Evolutionary conservation across 352 stramenopile species (phyloP).

Genomic region (Hyaloperonospora arabidopsidis): DNA sequence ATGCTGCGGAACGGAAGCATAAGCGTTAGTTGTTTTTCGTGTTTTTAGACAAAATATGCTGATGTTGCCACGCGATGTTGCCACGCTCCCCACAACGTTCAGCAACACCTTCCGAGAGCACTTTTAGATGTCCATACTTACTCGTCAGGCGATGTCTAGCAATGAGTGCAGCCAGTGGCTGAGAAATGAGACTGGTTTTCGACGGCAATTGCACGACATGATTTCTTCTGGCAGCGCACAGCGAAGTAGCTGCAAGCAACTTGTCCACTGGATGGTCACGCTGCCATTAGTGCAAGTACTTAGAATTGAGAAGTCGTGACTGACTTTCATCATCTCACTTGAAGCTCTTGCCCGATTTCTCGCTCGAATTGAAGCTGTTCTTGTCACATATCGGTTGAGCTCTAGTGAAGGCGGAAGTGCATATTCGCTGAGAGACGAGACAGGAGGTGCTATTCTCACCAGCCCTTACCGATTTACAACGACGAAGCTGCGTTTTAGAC

Average conservation of each 20-base stretch:
- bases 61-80: neutral
- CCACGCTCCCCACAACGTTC: constrained; percentile 24
- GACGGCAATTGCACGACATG: constrained; percentile 16
- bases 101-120: constrained; percentile 50
- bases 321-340: constrained; percentile 19
- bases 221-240: constrained; percentile 13
- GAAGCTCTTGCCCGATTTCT: constrained; percentile 3
- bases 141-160: constrained; percentile 35
- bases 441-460: neutral
- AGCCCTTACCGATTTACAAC: constrained; percentile 10
- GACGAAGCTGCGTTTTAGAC: constrained; percentile 9
- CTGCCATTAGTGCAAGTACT: neutral
- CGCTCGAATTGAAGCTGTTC: constrained; percentile 6
- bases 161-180: constrained; percentile 47
- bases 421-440: constrained; percentile 6
- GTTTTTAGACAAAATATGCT: constrained; percentile 1
- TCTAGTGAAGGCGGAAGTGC: neutral
- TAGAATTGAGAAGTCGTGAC: constrained; percentile 19
- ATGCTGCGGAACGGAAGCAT: too few species aligned
- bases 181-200: constrained; percentile 31
- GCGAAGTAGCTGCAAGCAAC: constrained; percentile 15
- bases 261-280: constrained; percentile 19
- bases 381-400: neutral
- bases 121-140: constrained; percentile 52
- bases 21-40: constrained; percentile 3